phyloP scores from a whole-genome alignment of 164 flowering plant genomes.

The Vitis vinifera region DNA sequence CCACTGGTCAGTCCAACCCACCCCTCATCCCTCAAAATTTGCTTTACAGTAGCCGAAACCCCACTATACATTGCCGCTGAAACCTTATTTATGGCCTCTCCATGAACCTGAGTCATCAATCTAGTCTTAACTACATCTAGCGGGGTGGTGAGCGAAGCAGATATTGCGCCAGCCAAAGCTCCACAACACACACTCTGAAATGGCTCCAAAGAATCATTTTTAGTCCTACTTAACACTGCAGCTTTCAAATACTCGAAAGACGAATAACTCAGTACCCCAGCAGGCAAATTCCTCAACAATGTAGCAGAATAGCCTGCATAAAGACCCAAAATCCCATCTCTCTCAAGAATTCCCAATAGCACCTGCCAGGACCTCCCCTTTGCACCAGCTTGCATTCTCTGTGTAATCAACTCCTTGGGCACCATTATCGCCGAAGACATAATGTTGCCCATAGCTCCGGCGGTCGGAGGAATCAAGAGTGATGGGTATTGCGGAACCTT shows the following conservation, averaged over 20 bases:
- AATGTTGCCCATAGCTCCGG: constrained; percentile 98
- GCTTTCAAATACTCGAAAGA: constrained; percentile 94
- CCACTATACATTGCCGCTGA: constrained; percentile 58
- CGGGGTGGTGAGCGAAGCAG: constrained; percentile 85
- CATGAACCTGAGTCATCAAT: constrained; percentile 90
- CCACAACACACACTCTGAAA: constrained; percentile 88
- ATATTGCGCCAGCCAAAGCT: constrained; percentile 94
- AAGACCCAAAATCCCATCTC: constrained; percentile 85
- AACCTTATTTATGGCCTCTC: constrained; percentile 47
- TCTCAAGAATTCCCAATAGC: constrained; percentile 65
- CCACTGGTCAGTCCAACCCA: constrained; percentile 86
- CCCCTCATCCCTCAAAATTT: constrained; percentile 90
- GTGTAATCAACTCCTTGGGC: constrained; percentile 90
- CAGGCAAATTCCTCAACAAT: constrained; percentile 86
- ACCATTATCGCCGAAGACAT: constrained; percentile 96
- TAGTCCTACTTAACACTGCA: constrained; percentile 65
- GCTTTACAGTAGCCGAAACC: constrained; percentile 56
- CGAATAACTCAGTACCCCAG: constrained; percentile 93
- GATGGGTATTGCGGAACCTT: constrained; percentile 54
- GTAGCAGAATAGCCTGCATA: constrained; percentile 96
- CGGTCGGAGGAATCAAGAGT: constrained; percentile 82
- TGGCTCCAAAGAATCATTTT: constrained; percentile 59
- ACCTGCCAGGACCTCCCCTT: constrained; percentile 90
- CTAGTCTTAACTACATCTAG: constrained; percentile 96
- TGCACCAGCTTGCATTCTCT: constrained; percentile 94